These are phyloP conservation scores for Trypanosoma theileri DNA, from an alignment of 208 protist species.

Conservation along the genomic window DNA sequence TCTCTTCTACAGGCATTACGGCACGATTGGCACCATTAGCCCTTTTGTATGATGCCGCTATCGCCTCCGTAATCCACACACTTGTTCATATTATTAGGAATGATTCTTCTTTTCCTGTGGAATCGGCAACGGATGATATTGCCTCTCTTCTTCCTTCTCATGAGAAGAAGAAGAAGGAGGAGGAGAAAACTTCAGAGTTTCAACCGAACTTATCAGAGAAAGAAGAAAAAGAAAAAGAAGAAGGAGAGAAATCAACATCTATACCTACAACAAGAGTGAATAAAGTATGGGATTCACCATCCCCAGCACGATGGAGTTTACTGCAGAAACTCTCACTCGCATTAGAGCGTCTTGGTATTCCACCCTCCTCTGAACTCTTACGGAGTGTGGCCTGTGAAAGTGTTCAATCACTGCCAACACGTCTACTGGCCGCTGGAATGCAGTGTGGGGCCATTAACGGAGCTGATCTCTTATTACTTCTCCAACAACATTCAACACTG, in stretches of 20 bases:
- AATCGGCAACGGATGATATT: background rate
- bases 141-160: no score
- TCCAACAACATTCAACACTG: constrained; percentile 2
- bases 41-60: constrained; percentile 7
- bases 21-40: background rate
- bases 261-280: no score
- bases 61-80: background rate
- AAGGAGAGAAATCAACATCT: no score
- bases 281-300: background rate
- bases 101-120: background rate
- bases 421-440: background rate
- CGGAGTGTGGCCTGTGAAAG: background rate
- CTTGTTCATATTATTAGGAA: constrained; percentile 6
- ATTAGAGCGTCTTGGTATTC: constrained; percentile 19
- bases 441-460: background rate
- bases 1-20: background rate
- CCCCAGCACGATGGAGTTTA: constrained; percentile 6
- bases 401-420: background rate
- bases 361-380: constrained; percentile 1
- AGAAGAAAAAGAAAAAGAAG: no score
- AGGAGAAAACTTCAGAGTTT: no score
- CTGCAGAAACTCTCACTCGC: constrained; percentile 9
- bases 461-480: background rate
- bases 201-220: no score
- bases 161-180: no score